Evolutionary conservation across 148 eudicot genomes (phyloP).

Genomic region (Suaeda aralocaspica): DNA sequence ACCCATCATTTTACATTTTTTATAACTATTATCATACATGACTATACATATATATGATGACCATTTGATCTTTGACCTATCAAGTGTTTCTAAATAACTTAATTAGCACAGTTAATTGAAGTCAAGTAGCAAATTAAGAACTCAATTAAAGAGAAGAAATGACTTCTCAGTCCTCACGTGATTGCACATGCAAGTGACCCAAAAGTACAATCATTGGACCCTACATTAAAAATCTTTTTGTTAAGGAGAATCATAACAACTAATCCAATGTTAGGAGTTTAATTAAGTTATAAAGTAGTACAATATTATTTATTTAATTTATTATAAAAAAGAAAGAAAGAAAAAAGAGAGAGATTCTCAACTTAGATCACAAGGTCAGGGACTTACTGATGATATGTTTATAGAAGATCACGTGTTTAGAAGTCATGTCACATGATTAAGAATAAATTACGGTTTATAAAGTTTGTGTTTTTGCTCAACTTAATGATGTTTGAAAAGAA

Average conservation of each 20-base stretch:
- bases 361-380: constrained; percentile 19
- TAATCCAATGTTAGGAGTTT: neutral
- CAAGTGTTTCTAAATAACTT: neutral
- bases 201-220: constrained; percentile 16
- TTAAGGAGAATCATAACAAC: neutral
- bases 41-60: neutral
- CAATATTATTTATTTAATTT: neutral
- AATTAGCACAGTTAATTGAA: neutral
- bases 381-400: neutral
- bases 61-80: neutral
- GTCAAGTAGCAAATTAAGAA: constrained; percentile 1
- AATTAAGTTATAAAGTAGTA: neutral
- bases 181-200: constrained; percentile 27
- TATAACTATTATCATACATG: too few relatives aligned
- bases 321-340: too few relatives aligned
- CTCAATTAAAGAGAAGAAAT: neutral
- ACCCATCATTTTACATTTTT: too few relatives aligned
- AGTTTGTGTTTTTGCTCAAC: neutral
- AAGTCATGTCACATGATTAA: constrained; percentile 18
- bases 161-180: constrained; percentile 26
- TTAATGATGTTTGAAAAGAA: neutral
- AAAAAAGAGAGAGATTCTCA: constrained; percentile 17
- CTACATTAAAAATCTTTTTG: constrained; percentile 14
- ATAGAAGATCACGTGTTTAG: constrained; percentile 10
- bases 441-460: constrained; percentile 13